These are phyloP conservation scores for Trichocladium uniseriatum DNA, from an alignment of 495 filamentous ascomycete species.

Conservation along the genomic window DNA sequence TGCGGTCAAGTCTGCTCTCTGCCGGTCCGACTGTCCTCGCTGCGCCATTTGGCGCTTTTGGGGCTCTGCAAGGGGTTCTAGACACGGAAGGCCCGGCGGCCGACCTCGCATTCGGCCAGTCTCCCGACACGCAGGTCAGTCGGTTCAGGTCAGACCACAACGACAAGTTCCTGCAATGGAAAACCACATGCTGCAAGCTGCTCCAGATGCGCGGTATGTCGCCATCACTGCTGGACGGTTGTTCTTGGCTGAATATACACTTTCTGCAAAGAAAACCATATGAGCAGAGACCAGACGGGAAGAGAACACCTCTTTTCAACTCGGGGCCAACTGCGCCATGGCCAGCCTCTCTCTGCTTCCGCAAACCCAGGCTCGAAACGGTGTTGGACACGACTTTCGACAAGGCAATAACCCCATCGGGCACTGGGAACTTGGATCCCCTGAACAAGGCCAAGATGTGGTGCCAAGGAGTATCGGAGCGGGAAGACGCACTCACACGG, in stretches of 20 bases:
- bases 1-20: constrained; percentile 27
- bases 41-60: constrained; percentile 40
- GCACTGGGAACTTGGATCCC: constrained; percentile 44
- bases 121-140: constrained; percentile 39
- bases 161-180: constrained; percentile 33
- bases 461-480: constrained; percentile 42
- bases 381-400: constrained; percentile 12
- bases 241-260: constrained; percentile 29
- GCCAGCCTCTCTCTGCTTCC: constrained; percentile 44
- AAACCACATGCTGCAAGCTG: constrained; percentile 30
- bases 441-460: constrained; percentile 61
- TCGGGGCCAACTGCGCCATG: constrained; percentile 33
- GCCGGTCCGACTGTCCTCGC: constrained; percentile 32
- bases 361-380: constrained; percentile 26
- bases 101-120: constrained; percentile 29
- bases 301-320: constrained; percentile 30
- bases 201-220: constrained; percentile 36
- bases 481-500: constrained; percentile 37
- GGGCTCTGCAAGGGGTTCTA: constrained; percentile 28
- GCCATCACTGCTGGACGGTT: constrained; percentile 26
- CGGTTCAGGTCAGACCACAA: constrained; percentile 29
- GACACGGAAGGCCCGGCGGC: constrained; percentile 18
- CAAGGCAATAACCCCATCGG: constrained; percentile 6
- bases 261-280: constrained; percentile 27
- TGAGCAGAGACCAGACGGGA: constrained; percentile 34